These are phyloP conservation scores for Pythium folliculosum DNA, from an alignment of 352 stramenopile genomes.

Conservation along the genomic window DNA sequence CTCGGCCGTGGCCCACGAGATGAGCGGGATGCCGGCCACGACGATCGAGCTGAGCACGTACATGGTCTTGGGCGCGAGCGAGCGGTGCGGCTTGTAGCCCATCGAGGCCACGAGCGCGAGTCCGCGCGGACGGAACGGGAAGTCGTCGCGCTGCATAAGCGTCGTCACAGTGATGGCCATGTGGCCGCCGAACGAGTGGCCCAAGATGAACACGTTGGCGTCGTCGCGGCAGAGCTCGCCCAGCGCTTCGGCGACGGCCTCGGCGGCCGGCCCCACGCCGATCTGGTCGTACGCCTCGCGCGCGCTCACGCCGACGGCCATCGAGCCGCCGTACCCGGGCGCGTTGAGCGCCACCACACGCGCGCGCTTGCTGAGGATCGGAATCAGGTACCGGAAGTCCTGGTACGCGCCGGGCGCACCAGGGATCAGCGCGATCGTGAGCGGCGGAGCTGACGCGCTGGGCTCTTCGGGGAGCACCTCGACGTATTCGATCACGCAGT, in stretches of 20 bases:
- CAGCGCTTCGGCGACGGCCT: slow-evolving; percentile 12
- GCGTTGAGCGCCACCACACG: slow-evolving; percentile 20
- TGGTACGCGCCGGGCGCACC: slow-evolving; percentile 23
- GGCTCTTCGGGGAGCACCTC: not conserved
- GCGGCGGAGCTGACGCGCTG: not conserved
- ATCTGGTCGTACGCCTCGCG: not conserved
- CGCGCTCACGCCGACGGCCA: not conserved
- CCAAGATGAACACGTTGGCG: slow-evolving; percentile 28
- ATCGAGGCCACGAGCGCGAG: slow-evolving; percentile 26
- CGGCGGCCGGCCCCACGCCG: not conserved
- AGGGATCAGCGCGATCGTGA: slow-evolving; percentile 29
- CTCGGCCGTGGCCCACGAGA: slow-evolving; percentile 7
- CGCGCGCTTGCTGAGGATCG: slow-evolving; percentile 3
- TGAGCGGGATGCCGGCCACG: slow-evolving; percentile 13
- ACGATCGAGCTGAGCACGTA: slow-evolving; percentile 7
- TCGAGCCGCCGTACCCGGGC: slow-evolving; percentile 12
- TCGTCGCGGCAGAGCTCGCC: slow-evolving; percentile 15
- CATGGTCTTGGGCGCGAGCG: slow-evolving; percentile 9
- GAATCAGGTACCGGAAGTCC: slow-evolving; percentile 20
- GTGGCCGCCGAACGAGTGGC: slow-evolving; percentile 38
- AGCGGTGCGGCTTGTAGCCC: slow-evolving; percentile 19
- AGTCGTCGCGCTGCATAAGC: not conserved
- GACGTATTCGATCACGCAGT: slow-evolving; percentile 23
- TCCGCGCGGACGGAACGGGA: slow-evolving; percentile 10
- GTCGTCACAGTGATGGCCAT: slow-evolving; percentile 21